Evolutionary conservation across 306 rosid species (phyloP).

Genomic region (Pyrus betulifolia): DNA sequence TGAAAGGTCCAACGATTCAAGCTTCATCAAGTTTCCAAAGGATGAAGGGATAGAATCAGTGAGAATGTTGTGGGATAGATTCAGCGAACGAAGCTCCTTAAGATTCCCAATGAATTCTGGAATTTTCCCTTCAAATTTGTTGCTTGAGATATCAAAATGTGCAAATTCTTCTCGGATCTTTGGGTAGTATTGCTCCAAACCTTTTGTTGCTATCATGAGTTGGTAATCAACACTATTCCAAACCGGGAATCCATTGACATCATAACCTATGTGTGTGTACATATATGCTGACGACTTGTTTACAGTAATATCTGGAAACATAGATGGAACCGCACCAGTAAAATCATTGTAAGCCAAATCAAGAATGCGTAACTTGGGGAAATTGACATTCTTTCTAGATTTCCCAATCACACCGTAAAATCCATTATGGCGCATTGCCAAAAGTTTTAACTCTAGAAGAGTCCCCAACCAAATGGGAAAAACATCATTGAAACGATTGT

Average conservation of each 20-base stretch:
- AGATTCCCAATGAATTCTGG: background rate
- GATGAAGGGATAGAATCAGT: background rate
- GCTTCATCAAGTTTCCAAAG: background rate
- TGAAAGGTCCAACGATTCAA: background rate
- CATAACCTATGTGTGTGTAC: background rate
- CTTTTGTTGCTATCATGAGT: background rate
- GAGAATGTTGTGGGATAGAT: background rate
- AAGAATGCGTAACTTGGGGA: background rate
- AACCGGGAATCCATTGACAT: fast-evolving
- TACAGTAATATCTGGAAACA: background rate
- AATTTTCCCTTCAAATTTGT: background rate
- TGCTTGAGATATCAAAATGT: background rate
- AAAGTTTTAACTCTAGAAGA: background rate
- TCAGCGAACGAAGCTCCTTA: background rate
- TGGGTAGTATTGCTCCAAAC: background rate
- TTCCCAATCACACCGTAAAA: background rate
- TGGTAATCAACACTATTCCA: fast-evolving
- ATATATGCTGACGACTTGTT: background rate
- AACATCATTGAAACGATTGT: background rate
- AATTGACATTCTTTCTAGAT: background rate
- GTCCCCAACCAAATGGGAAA: background rate
- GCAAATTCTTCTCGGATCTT: background rate
- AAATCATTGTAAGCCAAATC: background rate
- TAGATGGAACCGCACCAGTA: background rate
- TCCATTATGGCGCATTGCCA: background rate